Conservation (phyloP, 495 filamentous ascomycete genomes). For the Chlorociboria aeruginascens region DNA sequence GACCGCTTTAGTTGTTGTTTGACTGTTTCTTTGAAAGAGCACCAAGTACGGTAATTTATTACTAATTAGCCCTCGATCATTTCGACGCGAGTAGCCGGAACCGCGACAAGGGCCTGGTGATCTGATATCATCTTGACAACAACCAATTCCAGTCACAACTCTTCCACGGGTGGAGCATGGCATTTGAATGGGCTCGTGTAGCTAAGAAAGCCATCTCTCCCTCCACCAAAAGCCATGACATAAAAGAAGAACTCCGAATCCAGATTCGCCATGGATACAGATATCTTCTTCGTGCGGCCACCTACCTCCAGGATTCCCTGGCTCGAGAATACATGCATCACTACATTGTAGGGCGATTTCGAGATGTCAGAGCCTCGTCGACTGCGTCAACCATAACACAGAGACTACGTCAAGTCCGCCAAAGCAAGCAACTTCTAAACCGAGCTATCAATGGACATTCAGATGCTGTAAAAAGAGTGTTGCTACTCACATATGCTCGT, state of each 20-base stretch:
- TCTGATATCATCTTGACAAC: too few species aligned
- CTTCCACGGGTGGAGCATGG: too few species aligned
- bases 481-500: slow-evolving; percentile 63
- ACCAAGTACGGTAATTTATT: too few species aligned
- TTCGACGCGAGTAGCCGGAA: too few species aligned
- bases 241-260: not conserved
- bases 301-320: slow-evolving; percentile 68
- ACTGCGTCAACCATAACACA: too few species aligned
- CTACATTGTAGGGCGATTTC: slow-evolving; percentile 49
- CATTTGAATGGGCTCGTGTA: too few species aligned
- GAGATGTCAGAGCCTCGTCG: not conserved
- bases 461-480: slow-evolving; percentile 46
- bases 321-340: slow-evolving; percentile 48
- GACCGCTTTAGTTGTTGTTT: not conserved
- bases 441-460: slow-evolving; percentile 56
- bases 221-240: not conserved
- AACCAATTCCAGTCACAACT: too few species aligned
- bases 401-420: slow-evolving; percentile 9
- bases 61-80: too few species aligned
- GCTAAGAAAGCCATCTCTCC: slow-evolving; percentile 1
- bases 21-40: too few species aligned
- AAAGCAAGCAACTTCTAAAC: slow-evolving; percentile 29
- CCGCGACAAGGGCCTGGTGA: too few species aligned
- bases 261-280: slow-evolving; percentile 56
- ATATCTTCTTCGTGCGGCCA: slow-evolving; percentile 68